phyloP scores from a whole-genome alignment of 768 basidiomycete genomes.

The Auriscalpium vulgare region DNA sequence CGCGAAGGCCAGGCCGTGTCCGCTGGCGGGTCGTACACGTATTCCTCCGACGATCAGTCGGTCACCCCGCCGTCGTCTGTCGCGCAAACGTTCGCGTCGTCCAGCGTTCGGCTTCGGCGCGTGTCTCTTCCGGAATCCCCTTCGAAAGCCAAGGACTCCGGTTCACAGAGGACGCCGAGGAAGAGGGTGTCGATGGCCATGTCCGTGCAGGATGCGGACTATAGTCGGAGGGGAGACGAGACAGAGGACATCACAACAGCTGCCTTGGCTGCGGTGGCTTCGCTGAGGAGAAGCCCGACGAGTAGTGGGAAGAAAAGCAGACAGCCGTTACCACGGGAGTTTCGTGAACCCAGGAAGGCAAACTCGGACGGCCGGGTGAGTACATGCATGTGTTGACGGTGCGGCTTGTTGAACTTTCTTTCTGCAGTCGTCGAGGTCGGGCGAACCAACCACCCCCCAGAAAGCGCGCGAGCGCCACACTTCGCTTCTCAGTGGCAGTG shows the following conservation, averaged over 20 bases:
- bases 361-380: conserved; percentile 37
- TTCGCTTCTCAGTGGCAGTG: conserved; percentile 5
- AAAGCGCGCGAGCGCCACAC: conserved; percentile 13
- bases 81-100: conserved; percentile 13
- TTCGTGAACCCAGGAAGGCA: conserved; percentile 29
- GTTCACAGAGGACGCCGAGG: conserved; percentile 30
- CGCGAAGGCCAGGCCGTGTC: conserved; percentile 43
- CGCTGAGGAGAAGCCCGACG: conserved; percentile 44
- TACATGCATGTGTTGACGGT: background rate
- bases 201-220: conserved; percentile 18
- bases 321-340: conserved; percentile 46
- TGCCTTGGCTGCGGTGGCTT: conserved; percentile 55
- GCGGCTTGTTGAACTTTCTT: background rate
- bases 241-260: conserved; percentile 41
- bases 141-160: conserved; percentile 18
- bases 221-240: conserved; percentile 18
- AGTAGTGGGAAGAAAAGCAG: conserved; percentile 30
- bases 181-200: conserved; percentile 34
- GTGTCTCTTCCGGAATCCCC: conserved; percentile 44
- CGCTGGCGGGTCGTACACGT: conserved; percentile 3
- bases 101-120: conserved; percentile 32
- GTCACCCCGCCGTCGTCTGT: conserved; percentile 29
- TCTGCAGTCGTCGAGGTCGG: conserved; percentile 1
- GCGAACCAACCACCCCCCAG: conserved; percentile 14
- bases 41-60: conserved; percentile 32